Percentiles rank a stretch among this genome's conserved stretches.
Conservation (phyloP, 192 early-diverging fungal genomes). For the Gaertneriomyces semiglobifer region DNA sequence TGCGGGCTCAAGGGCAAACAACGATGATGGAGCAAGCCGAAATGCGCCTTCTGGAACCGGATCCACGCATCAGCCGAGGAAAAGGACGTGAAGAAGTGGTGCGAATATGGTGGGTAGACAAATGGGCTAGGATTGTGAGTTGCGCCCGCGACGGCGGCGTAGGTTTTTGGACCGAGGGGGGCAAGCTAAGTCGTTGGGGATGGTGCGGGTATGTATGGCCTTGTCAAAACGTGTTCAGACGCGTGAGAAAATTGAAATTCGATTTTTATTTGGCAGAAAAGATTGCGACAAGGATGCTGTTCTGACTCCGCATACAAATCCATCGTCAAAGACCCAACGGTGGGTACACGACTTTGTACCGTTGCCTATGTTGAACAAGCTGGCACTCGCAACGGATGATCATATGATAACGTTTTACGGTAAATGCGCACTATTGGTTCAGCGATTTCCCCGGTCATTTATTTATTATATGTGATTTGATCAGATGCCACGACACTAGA, state of each 20-base stretch:
- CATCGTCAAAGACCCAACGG: background rate
- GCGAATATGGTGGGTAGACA: slow-evolving; percentile 32
- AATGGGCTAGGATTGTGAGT: slow-evolving; percentile 36
- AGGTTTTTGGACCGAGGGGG: slow-evolving; percentile 48
- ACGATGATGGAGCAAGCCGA: slow-evolving; percentile 47
- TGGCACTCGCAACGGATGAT: slow-evolving; percentile 47
- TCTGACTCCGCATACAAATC: no score
- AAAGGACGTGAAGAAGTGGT: no score
- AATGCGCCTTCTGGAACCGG: slow-evolving; percentile 38
- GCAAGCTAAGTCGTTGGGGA: slow-evolving; percentile 19
- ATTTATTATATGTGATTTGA: no score
- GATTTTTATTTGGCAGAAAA: no score
- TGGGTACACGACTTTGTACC: slow-evolving; percentile 49
- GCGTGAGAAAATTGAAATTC: no score
- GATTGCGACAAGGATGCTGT: no score
- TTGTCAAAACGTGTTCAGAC: no score
- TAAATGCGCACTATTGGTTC: background rate
- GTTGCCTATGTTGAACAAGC: slow-evolving; percentile 41
- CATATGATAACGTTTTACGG: slow-evolving; percentile 53
- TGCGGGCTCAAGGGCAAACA: slow-evolving; percentile 46
- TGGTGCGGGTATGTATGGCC: background rate
- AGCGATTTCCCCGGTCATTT: no score
- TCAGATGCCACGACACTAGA: no score
- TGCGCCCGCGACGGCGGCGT: slow-evolving; percentile 47
- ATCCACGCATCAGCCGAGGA: background rate